Percentiles rank a stretch among this genome's conserved stretches.
These are phyloP conservation scores for Venturia carpophila DNA, from an alignment of 2,329 filamentous ascomycete genomes.

Conservation along the genomic window DNA sequence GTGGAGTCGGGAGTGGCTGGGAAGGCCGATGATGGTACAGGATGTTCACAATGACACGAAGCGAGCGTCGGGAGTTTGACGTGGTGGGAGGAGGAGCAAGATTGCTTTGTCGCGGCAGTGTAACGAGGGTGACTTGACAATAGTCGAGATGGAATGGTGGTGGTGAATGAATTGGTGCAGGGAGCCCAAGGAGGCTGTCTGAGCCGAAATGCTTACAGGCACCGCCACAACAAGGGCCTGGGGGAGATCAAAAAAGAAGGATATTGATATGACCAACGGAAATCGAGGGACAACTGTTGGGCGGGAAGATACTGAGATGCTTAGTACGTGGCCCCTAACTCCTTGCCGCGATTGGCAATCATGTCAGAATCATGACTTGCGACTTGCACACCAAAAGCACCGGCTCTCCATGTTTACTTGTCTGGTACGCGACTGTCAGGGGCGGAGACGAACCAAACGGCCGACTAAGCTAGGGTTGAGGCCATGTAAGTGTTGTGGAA, in stretches of 20 bases:
- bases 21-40: conserved; percentile 9
- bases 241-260: not conserved
- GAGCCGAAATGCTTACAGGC: not conserved
- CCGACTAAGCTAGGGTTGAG: not conserved
- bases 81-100: not conserved
- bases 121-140: conserved; percentile 1
- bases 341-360: not conserved
- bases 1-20: not conserved
- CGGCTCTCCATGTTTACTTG: not conserved
- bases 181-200: not conserved
- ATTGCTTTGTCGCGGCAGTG: not conserved
- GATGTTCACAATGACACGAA: conserved; percentile 1
- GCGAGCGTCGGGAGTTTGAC: not conserved
- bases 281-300: not conserved
- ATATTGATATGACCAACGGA: not conserved
- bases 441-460: not conserved
- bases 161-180: not conserved
- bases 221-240: not conserved
- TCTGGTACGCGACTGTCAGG: conserved; percentile 1
- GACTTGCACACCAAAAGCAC: not conserved
- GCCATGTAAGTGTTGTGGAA: too few species aligned
- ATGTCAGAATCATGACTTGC: not conserved
- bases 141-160: not conserved
- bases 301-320: not conserved
- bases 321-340: not conserved